Base-by-base conservation (phyloP, 768 basidiomycete species). In the Termitomyces heimii region DNA sequence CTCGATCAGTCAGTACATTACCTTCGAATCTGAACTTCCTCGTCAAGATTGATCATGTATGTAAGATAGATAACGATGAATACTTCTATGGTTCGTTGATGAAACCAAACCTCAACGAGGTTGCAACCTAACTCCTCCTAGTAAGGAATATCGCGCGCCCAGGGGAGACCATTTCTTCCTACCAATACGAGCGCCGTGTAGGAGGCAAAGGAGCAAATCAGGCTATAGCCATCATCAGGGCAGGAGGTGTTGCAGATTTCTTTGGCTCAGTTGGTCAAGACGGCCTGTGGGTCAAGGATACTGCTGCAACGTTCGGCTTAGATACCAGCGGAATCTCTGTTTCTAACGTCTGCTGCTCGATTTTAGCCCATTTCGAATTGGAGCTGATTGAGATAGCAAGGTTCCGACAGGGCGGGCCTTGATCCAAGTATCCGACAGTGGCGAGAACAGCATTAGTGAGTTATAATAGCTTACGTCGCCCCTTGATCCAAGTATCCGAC, bases 151-250 rank as follows among this genome's bases (percentile, higher is more conserved):
- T 86, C 37, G 79, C 76, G 16, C 76, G 75, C 35, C 81, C 83
- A 1, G 83, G 83, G 31, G 78, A 85, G 67, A 86, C 84, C 4
- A 78, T 84, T 29, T 82, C 82, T 1, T 84, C 84, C 8, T 66
- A 69, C 29, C 64, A 60, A 1, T 76, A 81, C 52, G 77, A 78
- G 50, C 75, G 78, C 50, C 74, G 79, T 0, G 72, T 78, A 2
- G 84, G 84, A 5, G 84, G 84, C 1, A 85, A 85, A 65, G 84
- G 84, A 34, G 83, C 81, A 9, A 86, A 86, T 65, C 84, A 86
- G 66, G 81, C 84, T 6, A 78, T 80, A 6, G 82, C 84, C 2
- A 72, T 84, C 22, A 76, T 78, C 0, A 74, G 74, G 39, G 83
- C 84, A 16, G 80, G 80, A 13, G 81, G 73, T 1, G 61, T 54